Conservation (phyloP, 2,329 filamentous ascomycete species). For the Aspergillus tanneri region DNA sequence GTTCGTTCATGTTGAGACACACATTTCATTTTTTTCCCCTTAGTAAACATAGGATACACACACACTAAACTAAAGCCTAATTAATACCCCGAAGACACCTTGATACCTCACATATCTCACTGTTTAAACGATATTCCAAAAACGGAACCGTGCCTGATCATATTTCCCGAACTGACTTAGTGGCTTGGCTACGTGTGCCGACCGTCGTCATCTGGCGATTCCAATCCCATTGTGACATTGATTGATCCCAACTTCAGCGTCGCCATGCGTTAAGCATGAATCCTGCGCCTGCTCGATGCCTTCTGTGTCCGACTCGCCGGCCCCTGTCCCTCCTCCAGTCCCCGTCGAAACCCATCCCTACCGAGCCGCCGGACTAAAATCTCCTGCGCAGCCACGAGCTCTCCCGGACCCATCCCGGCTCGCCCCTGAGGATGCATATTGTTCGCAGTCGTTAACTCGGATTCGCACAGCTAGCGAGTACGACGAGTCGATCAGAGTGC, state of each 20-base stretch:
- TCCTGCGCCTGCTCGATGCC: slow-evolving; percentile 33
- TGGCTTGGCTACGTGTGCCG: neutral
- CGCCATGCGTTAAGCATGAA: slow-evolving; percentile 33
- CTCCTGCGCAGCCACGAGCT: slow-evolving; percentile 36
- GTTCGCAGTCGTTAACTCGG: slow-evolving; percentile 61
- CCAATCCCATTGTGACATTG: too few species aligned
- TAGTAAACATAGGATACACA: too few species aligned
- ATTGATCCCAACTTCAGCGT: neutral
- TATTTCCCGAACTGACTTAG: neutral
- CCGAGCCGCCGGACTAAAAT: slow-evolving; percentile 38
- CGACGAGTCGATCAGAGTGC: slow-evolving; percentile 33
- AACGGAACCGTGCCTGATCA: too few species aligned
- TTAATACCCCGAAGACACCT: too few species aligned
- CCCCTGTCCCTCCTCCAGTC: slow-evolving; percentile 44
- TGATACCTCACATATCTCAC: too few species aligned
- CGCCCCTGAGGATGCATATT: slow-evolving; percentile 81
- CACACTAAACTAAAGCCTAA: too few species aligned
- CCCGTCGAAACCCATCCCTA: slow-evolving; percentile 50
- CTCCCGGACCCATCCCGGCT: slow-evolving; percentile 66
- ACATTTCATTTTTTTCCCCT: neutral
- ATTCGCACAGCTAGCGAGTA: slow-evolving; percentile 43
- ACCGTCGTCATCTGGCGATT: neutral
- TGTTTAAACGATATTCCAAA: too few species aligned
- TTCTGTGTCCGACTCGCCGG: slow-evolving; percentile 34
- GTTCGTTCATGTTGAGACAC: slow-evolving; percentile 3